A percentile compares a stretch with the other conserved stretches of the same genome.
Evolutionary conservation across 176 grass and related monocot genomes (phyloP).

Genomic region (Poa annua): DNA sequence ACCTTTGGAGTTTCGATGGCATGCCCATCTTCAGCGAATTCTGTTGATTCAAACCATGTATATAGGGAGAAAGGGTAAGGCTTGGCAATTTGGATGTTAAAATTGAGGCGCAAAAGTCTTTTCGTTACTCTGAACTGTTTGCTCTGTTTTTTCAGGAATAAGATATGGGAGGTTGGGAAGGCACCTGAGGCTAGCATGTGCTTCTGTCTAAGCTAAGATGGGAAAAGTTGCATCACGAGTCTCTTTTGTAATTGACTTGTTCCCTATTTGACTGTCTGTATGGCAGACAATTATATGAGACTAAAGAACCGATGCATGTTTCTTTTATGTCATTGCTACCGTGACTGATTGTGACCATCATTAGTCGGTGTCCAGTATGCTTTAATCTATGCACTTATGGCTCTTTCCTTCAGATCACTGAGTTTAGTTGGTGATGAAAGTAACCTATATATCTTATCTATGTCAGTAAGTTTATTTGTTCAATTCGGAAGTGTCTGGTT

Average conservation of each 20-base stretch:
- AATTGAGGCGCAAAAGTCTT: not conserved
- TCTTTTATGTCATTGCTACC: not conserved
- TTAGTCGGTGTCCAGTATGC: not conserved
- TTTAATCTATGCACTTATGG: not conserved
- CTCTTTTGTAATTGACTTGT: conserved; percentile 21
- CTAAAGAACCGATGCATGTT: not conserved
- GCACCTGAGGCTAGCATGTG: conserved; percentile 44
- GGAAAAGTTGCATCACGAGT: conserved; percentile 48
- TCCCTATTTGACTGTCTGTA: conserved; percentile 28
- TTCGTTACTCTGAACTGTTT: conserved; percentile 10
- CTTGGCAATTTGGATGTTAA: not conserved
- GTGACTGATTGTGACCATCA: not conserved
- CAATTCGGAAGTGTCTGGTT: not conserved
- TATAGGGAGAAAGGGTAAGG: conserved; percentile 51
- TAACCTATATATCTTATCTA: not conserved
- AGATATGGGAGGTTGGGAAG: conserved; percentile 43
- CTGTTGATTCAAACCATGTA: conserved; percentile 41
- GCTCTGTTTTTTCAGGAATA: conserved; percentile 48
- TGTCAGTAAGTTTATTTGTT: not conserved
- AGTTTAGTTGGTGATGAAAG: not conserved
- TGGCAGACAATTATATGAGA: conserved; percentile 41
- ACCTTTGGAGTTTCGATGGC: conserved; percentile 89
- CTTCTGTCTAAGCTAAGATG: conserved; percentile 46
- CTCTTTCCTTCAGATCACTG: not conserved
- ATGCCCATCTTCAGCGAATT: conserved; percentile 46